Evolutionary conservation across 163 green algal genomes (phyloP).

Genomic region (Prototheca wickerhamii): DNA sequence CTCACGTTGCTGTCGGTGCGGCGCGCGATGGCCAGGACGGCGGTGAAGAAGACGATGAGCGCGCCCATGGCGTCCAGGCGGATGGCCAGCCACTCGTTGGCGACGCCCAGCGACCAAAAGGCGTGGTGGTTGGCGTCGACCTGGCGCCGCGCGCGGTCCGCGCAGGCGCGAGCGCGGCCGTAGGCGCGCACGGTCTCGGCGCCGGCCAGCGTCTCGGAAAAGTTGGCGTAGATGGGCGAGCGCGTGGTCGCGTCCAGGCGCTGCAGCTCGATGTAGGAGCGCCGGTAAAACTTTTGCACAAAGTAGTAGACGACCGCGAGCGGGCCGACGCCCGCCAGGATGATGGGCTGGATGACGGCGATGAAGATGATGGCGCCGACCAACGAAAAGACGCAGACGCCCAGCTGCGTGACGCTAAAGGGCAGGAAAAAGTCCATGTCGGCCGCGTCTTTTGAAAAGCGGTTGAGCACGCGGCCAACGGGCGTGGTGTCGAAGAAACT

Average conservation of each 20-base stretch:
- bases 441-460: constrained; percentile 61
- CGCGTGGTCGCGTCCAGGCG: constrained; percentile 74
- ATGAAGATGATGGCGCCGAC: constrained; percentile 58
- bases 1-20: constrained; percentile 34
- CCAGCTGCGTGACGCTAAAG: constrained; percentile 53
- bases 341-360: constrained; percentile 54
- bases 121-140: constrained; percentile 50
- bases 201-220: constrained; percentile 71
- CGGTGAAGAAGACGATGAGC: constrained; percentile 41
- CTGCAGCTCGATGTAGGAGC: constrained; percentile 90
- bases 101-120: constrained; percentile 62
- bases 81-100: constrained; percentile 75
- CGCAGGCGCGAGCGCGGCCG: constrained; percentile 33
- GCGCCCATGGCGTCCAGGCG: constrained; percentile 73
- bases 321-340: constrained; percentile 56
- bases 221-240: constrained; percentile 81
- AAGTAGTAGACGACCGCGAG: constrained; percentile 74
- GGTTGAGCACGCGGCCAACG: constrained; percentile 65
- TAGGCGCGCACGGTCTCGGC: constrained; percentile 82
- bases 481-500: constrained; percentile 61
- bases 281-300: constrained; percentile 49
- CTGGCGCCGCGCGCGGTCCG: not conserved
- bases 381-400: constrained; percentile 45
- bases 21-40: constrained; percentile 53
- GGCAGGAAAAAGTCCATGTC: constrained; percentile 65